Conservation (phyloP, 441 rosid species). For the Bruguiera hainesii region DNA sequence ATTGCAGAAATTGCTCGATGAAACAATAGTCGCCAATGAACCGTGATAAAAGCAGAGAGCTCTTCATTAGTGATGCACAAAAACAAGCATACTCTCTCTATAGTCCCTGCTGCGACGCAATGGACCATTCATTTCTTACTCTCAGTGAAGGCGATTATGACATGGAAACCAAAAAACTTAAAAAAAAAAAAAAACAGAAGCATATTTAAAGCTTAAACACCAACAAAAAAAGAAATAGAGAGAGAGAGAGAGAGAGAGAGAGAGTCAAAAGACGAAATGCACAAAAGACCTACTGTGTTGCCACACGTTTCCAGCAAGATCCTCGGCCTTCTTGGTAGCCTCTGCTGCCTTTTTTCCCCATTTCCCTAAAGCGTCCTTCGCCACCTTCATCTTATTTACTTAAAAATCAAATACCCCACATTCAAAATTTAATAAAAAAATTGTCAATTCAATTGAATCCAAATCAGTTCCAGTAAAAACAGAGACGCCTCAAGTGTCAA, state of each 20-base stretch:
- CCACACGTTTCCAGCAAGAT: slow-evolving; percentile 89
- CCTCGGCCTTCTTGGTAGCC: slow-evolving; percentile 77
- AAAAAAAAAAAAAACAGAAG: too few relatives aligned
- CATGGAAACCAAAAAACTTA: too few relatives aligned
- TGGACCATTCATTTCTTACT: too few relatives aligned
- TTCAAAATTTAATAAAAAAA: background rate
- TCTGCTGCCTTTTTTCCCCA: slow-evolving; percentile 83
- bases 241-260: background rate
- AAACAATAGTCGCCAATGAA: too few relatives aligned
- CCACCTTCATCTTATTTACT: slow-evolving; percentile 67
- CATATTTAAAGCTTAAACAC: background rate
- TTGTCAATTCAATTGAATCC: background rate
- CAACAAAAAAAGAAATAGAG: background rate
- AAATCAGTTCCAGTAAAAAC: background rate
- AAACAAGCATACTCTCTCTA: too few relatives aligned
- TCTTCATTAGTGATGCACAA: too few relatives aligned
- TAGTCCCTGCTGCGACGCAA: too few relatives aligned
- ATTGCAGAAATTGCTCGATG: too few relatives aligned
- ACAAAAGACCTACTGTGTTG: slow-evolving; percentile 59
- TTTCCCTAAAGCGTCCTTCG: slow-evolving; percentile 67
- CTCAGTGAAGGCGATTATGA: too few relatives aligned
- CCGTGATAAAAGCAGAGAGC: too few relatives aligned
- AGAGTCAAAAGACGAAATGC: background rate
- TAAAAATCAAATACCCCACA: slow-evolving; percentile 23
- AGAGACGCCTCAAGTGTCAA: background rate